Base-by-base conservation (phyloP, 176 grass and related monocot genomes). In the Stipa capillata region DNA sequence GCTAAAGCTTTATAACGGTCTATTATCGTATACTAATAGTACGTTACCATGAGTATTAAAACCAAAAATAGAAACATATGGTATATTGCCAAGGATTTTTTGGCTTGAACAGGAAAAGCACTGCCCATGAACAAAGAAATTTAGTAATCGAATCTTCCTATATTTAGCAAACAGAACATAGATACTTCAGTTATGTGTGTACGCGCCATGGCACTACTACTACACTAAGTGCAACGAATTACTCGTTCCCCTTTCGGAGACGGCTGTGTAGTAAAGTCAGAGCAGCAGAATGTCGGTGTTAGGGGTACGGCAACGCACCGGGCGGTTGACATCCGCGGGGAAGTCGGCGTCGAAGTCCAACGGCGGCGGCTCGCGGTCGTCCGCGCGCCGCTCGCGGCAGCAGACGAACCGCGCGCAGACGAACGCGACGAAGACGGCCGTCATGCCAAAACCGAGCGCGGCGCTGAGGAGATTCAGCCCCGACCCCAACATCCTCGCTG, bases 401-500 rank as follows among this genome's bases (percentile, higher is more conserved):
- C 91, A 97, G 65, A 94, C 29, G 86, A 97, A 84, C 16, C 89
- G 83, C 21, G 85, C 76, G 34, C 91, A 97, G 39, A 94, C 82
- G 74, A 97, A 92, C 42, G 80, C 82, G 44, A 90, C 74, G 85
- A 97, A 94, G 72, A 73, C 88, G 15, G 89, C 87, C 61, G 85
- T 97, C 87, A 94, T 97, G 50, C 89, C 89, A 64, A 97, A 94
- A 36, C 94, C 91, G 44, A 97, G 87, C 76, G 85, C 87, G 23
- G 94, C 87, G 73, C 91, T 94, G 53, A 92, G 79, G 12, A 92
- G 72, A 79, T 97, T 94, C 82, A 90, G 61, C 65, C 83, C 89
- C 60, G 89, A 86, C 51, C 82, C 91, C 21, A 93, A 50, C 82
- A 97, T 90, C 57, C 3, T 47, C 42, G 5, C 4, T 16, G 4